A percentile compares a stretch with the other conserved stretches of the same genome.
phyloP scores from a whole-genome alignment of 768 basidiomycete genomes.

The Phylloporus sp. region DNA sequence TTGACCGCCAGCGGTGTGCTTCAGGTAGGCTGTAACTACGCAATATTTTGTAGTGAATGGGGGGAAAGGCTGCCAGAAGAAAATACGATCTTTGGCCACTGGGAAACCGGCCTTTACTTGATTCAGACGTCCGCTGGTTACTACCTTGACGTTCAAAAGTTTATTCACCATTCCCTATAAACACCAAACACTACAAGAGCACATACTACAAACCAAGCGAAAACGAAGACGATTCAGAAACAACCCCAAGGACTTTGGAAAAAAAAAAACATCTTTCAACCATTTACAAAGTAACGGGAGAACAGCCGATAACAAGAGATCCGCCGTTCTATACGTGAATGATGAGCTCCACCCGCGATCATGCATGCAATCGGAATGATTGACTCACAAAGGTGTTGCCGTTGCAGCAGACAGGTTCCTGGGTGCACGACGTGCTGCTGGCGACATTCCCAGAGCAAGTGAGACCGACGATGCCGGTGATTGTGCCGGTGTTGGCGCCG shows the following conservation, averaged over 20 bases:
- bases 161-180: background rate
- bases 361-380: background rate
- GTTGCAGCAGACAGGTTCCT: constrained; percentile 18
- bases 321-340: background rate
- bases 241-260: background rate
- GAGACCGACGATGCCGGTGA: constrained; percentile 2
- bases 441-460: background rate
- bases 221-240: background rate
- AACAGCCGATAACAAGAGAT: too few relatives aligned
- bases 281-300: constrained; percentile 1
- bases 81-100: too few relatives aligned
- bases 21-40: too few relatives aligned
- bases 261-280: too few relatives aligned
- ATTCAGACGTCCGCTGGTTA: too few relatives aligned
- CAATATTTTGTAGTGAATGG: too few relatives aligned
- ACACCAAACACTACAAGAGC: background rate
- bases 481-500: background rate
- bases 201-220: background rate
- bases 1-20: too few relatives aligned
- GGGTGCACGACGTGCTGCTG: constrained; percentile 1
- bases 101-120: too few relatives aligned
- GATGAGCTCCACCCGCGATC: background rate
- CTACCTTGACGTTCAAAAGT: too few relatives aligned
- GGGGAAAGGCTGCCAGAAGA: too few relatives aligned
- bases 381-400: constrained; percentile 9